Conservation (phyloP, 1,139 yeast genomes). For the Geotrichum citri-aurantii region DNA sequence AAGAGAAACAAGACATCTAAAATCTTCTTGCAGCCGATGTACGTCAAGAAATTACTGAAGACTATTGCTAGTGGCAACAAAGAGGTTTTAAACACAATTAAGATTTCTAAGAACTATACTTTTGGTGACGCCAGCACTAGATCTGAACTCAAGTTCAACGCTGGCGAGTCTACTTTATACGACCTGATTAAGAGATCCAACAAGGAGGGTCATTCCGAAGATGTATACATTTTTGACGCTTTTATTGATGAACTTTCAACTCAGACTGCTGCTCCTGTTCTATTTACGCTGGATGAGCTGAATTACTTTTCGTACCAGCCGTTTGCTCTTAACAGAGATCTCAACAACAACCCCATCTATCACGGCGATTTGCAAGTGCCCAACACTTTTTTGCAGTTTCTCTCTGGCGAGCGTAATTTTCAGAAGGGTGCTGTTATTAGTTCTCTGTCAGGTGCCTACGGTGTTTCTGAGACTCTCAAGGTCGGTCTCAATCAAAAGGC, state of each 20-base stretch:
- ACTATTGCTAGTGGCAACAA: conserved; percentile 56
- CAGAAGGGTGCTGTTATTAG: conserved; percentile 60
- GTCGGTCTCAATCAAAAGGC: conserved; percentile 51
- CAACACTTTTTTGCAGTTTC: conserved; percentile 49
- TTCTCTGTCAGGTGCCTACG: conserved; percentile 48
- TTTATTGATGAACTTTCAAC: conserved; percentile 50
- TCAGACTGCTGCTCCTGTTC: conserved; percentile 50
- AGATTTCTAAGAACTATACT: conserved; percentile 20
- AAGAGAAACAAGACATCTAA: conserved; percentile 31
- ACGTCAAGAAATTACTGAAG: conserved; percentile 53
- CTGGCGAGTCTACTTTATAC: conserved; percentile 43
- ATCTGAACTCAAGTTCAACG: conserved; percentile 33
- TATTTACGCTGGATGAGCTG: conserved; percentile 70
- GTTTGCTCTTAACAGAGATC: conserved; percentile 55
- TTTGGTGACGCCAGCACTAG: conserved; percentile 12
- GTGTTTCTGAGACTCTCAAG: conserved; percentile 48
- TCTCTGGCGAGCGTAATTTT: conserved; percentile 51
- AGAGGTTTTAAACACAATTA: conserved; percentile 44
- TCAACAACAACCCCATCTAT: conserved; percentile 53
- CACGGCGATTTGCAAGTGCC: conserved; percentile 63
- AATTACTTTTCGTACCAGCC: conserved; percentile 57
- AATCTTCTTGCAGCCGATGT: conserved; percentile 76
- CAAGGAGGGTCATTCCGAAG: conserved; percentile 28
- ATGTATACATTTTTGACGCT: conserved; percentile 45
- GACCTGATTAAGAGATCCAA: conserved; percentile 39